A percentile compares a stretch with the other conserved stretches of the same genome.
phyloP scores from a whole-genome alignment of 371 early-diverging fungal genomes.

The Entomophthora muscae region DNA sequence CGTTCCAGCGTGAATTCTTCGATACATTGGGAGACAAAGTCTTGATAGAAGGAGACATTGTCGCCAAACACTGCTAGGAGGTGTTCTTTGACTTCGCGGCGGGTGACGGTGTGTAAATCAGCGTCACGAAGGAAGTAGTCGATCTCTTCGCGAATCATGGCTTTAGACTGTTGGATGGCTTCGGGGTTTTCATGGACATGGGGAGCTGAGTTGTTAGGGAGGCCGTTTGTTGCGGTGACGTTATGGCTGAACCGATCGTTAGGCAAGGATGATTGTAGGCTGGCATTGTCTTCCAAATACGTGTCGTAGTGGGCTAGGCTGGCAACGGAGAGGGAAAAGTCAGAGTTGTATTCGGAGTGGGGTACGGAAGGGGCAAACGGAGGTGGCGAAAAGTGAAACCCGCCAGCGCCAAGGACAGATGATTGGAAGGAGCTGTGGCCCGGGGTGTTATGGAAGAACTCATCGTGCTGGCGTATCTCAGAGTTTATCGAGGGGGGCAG shows the following conservation, averaged over 20 bases:
- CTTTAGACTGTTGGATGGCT: neutral
- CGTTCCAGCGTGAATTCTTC: constrained; percentile 12
- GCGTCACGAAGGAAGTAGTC: constrained; percentile 12
- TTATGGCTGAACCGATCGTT: neutral
- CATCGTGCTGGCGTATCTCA: neutral
- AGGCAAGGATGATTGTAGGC: neutral
- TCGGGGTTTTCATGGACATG: neutral
- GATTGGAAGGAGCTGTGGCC: too few relatives aligned
- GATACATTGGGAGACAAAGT: constrained; percentile 10
- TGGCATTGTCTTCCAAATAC: neutral
- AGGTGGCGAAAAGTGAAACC: too few relatives aligned
- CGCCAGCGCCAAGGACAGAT: too few relatives aligned
- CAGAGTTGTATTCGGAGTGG: neutral
- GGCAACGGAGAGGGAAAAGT: neutral
- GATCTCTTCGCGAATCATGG: constrained; percentile 12
- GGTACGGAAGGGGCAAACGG: neutral
- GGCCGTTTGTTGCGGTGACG: neutral
- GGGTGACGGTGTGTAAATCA: constrained; percentile 11
- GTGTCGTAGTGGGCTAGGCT: neutral
- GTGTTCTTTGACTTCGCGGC: constrained; percentile 12
- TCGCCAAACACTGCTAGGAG: constrained; percentile 11
- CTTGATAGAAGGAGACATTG: constrained; percentile 9
- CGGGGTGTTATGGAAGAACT: neutral
- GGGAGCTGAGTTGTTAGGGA: neutral
- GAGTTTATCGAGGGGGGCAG: neutral